Conservation (phyloP, 1,284 basidiomycete genomes). For the Phellopilus nigrolimitatus region DNA sequence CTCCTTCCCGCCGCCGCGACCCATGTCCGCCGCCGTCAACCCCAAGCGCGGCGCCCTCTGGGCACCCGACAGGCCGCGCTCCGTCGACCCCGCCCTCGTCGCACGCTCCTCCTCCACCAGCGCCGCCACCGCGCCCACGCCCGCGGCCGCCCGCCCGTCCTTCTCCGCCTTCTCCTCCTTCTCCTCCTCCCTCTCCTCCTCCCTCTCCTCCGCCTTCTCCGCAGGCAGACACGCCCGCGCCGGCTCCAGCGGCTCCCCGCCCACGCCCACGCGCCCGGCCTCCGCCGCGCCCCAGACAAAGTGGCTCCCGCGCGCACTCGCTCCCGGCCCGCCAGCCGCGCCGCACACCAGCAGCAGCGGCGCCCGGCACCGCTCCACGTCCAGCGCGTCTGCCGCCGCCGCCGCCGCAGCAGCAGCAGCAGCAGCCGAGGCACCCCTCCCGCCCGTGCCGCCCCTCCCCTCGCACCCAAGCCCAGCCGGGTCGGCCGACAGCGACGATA, state of each 20-base stretch:
- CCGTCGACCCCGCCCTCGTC: conserved; percentile 13
- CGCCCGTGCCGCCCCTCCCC: background rate
- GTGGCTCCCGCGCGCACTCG: conserved; percentile 13
- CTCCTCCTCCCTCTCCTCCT: conserved; percentile 3
- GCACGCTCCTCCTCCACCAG: background rate
- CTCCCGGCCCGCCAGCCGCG: conserved; percentile 3
- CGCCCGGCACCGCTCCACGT: conserved; percentile 12
- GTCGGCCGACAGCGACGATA: background rate
- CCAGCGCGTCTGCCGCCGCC: conserved; percentile 16
- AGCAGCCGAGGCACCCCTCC: conserved; percentile 6
- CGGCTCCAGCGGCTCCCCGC: background rate
- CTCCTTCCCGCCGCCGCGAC: background rate
- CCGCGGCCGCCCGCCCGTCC: background rate
- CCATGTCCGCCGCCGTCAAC: conserved; percentile 11
- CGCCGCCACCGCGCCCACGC: background rate
- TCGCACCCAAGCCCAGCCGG: conserved; percentile 1
- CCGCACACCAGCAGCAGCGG: background rate
- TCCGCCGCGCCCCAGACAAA: conserved; percentile 11
- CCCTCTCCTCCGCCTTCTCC: conserved; percentile 6
- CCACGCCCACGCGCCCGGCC: conserved; percentile 9
- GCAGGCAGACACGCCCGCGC: conserved; percentile 6
- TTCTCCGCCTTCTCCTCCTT: conserved; percentile 3
- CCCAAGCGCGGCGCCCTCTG: conserved; percentile 11
- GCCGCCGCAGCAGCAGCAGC: conserved; percentile 6
- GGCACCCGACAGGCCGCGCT: conserved; percentile 10